These are phyloP conservation scores for Aspergillus biplanus DNA, from an alignment of 495 filamentous ascomycete genomes.

Conservation along the genomic window DNA sequence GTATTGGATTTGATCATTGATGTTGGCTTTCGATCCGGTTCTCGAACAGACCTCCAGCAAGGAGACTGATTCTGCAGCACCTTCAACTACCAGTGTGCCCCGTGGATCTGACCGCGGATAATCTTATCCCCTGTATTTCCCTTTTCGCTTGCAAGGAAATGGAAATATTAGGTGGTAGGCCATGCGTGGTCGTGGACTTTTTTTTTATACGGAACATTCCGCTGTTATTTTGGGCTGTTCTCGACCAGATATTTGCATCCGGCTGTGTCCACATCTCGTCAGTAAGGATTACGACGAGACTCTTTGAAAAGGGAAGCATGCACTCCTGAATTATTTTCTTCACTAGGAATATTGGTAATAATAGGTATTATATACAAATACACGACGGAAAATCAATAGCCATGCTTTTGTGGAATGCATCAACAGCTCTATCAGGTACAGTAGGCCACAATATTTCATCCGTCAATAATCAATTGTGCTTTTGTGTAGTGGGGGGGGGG, in stretches of 20 bases:
- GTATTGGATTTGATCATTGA: conserved; percentile 62
- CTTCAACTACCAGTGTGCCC: background rate
- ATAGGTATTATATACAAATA: conserved; percentile 33
- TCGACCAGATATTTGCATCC: background rate
- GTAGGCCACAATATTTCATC: conserved; percentile 11
- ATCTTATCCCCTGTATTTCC: background rate
- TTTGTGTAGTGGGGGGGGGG: conserved; percentile 18
- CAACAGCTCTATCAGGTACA: conserved; percentile 28
- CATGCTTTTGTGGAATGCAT: conserved; percentile 21
- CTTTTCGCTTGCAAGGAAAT: background rate
- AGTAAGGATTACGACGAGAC: conserved; percentile 7
- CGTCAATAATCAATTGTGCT: conserved; percentile 9
- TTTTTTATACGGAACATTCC: background rate
- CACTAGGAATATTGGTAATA: conserved; percentile 15
- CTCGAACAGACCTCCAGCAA: no score
- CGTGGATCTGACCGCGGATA: background rate
- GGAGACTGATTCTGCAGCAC: no score
- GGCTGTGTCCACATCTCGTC: background rate
- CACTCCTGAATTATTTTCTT: conserved; percentile 2
- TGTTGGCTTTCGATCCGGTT: background rate
- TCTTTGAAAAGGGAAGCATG: background rate
- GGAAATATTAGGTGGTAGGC: background rate
- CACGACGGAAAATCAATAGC: conserved; percentile 22
- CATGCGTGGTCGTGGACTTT: background rate
- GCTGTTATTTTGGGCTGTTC: background rate